Percentiles rank a stretch among this genome's conserved stretches.
These are phyloP conservation scores for Limonium bicolor DNA, from an alignment of 148 eudicot genomes.

Conservation along the genomic window DNA sequence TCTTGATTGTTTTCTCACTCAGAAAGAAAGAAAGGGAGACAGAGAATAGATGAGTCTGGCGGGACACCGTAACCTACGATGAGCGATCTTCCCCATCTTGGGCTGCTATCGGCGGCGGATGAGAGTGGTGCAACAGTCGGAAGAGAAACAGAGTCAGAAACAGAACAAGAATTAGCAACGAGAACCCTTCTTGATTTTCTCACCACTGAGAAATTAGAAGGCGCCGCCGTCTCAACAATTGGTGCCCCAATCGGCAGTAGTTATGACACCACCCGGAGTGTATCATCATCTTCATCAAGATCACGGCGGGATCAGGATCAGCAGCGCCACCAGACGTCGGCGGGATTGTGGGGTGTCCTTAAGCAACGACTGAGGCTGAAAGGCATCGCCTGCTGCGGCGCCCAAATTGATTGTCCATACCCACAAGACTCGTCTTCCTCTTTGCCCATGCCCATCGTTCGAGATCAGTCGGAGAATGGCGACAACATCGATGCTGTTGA, in stretches of 20 bases:
- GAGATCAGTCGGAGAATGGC: conserved; percentile 8
- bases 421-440: background rate
- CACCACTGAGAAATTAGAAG: conserved; percentile 47
- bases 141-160: background rate
- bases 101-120: background rate
- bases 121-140: conserved; percentile 9
- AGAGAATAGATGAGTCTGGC: too few relatives aligned
- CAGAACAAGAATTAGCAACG: conserved; percentile 7
- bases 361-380: conserved; percentile 56
- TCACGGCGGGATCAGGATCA: background rate
- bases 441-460: background rate
- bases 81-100: too few relatives aligned
- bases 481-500: conserved; percentile 9
- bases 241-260: background rate
- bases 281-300: background rate
- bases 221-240: conserved; percentile 7
- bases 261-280: background rate
- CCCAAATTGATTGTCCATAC: conserved; percentile 27
- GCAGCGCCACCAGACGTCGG: conserved; percentile 5
- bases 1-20: background rate
- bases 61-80: too few relatives aligned
- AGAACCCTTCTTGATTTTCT: conserved; percentile 44
- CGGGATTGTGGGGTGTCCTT: conserved; percentile 27
- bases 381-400: conserved; percentile 43
- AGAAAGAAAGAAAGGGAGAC: background rate